These are phyloP conservation scores for Pelargonium australe DNA, from an alignment of 441 rosid genomes.

Conservation along the genomic window DNA sequence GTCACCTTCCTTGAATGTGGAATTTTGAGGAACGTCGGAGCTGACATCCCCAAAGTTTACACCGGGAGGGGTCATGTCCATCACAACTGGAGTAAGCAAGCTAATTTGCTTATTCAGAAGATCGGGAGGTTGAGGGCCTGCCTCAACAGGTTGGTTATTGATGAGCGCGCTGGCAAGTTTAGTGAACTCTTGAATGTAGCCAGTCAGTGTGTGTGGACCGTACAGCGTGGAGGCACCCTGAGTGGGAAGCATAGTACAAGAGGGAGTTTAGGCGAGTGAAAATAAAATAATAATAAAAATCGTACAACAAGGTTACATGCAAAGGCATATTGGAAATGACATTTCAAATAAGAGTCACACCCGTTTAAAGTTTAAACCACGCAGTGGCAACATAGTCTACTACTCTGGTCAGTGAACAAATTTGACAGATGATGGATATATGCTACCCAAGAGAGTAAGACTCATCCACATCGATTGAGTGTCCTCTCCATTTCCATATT, in stretches of 20 bases:
- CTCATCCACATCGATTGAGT: no score
- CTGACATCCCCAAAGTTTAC: slow-evolving; percentile 61
- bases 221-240: slow-evolving; percentile 90
- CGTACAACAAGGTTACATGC: background rate
- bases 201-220: slow-evolving; percentile 85
- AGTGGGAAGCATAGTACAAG: slow-evolving; percentile 7
- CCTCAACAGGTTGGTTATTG: slow-evolving; percentile 40
- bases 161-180: slow-evolving; percentile 61
- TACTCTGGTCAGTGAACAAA: no score
- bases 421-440: no score
- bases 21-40: slow-evolving; percentile 61
- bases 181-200: slow-evolving; percentile 83
- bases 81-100: slow-evolving; percentile 68
- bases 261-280: background rate
- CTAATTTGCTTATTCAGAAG: slow-evolving; percentile 67
- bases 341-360: no score
- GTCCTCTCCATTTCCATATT: no score
- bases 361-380: no score
- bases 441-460: no score
- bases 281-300: no score
- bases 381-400: no score
- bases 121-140: slow-evolving; percentile 73
- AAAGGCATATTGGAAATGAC: no score
- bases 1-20: slow-evolving; percentile 66
- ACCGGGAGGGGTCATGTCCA: slow-evolving; percentile 69